Evolutionary conservation across 371 early-diverging fungal species (phyloP), one percentile per base, ranked within the genome.

Genomic region (Batkoa obscura): DNA sequence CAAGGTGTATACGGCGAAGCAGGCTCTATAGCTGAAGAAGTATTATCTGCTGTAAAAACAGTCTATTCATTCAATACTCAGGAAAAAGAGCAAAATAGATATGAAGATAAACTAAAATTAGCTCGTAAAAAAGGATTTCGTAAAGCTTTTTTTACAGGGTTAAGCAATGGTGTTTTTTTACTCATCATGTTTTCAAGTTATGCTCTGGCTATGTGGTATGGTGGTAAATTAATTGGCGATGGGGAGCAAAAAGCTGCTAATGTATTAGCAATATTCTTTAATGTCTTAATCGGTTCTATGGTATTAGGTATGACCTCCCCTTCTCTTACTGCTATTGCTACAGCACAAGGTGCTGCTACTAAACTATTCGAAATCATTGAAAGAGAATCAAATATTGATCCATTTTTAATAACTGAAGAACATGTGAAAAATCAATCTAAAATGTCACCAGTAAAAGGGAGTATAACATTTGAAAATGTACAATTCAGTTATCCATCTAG

Each of bases 161-260:
- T 68, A 5, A 75, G 81, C 36, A 70, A 83, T 36, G 84, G 85
- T 56, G 23, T 30, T 6, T 10, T 49, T 6, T 31, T 35, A 33
- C 17, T n/a, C 8, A 30, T 39, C 51, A n/a, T 36, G 9, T 75
- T 47, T 33, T 33, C 30, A n/a, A 15, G 3, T n/a, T 83, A 83
- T 49, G 76, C 78, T n/a, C 68, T 86, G 1, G 77, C 79, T 3
- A 83, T 86, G 69, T 84, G 84, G 82, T 84, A 78, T 56, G 87
- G 86, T 58, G 67, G 74, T 23, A 69, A 66, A 43, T 68, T 82
- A 15, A 71, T 75, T 43, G 61, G 64, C 33, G 61, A 72, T 12
- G 66, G 65, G 4, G 30, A 60, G 1, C 68, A 77, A 63, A 51
- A 39, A 2, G 70, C 76, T 43, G 65, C 65, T 0, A 58, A 57